These are phyloP conservation scores for Pugionium dolabratum DNA, from an alignment of 345 rosid genomes.

Conservation along the genomic window DNA sequence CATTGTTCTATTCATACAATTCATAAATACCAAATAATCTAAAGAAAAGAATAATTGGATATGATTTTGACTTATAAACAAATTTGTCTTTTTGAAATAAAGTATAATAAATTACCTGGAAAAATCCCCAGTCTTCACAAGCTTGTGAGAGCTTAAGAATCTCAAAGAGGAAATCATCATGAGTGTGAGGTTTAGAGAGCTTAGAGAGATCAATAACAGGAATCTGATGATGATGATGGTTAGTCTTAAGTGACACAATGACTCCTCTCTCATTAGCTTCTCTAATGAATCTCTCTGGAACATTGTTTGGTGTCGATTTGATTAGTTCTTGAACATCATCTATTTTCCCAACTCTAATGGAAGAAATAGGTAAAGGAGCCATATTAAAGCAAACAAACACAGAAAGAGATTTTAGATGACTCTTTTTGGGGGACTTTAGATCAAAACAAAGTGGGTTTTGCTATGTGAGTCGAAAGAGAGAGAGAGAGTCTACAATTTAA, in stretches of 20 bases:
- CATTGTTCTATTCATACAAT: no score
- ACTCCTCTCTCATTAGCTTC: conserved; percentile 61
- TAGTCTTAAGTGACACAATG: conserved; percentile 32
- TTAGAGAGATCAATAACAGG: conserved; percentile 74
- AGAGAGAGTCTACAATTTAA: conserved; percentile 28
- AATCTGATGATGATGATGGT: conserved; percentile 39
- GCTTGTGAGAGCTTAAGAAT: conserved; percentile 59
- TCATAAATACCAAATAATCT: no score
- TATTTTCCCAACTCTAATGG: conserved; percentile 69
- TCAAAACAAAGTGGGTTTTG: conserved; percentile 22
- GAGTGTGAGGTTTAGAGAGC: conserved; percentile 45
- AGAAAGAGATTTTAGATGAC: conserved; percentile 1
- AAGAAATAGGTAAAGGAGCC: conserved; percentile 64
- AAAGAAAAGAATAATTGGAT: no score
- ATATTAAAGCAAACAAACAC: conserved; percentile 35
- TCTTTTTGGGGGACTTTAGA: conserved; percentile 16
- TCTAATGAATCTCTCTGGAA: conserved; percentile 79
- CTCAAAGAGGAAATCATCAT: conserved; percentile 46
- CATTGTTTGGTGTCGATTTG: conserved; percentile 53
- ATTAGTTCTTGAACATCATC: conserved; percentile 93
- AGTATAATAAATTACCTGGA: conserved; percentile 57
- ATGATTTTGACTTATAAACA: not conserved
- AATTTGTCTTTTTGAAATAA: not conserved
- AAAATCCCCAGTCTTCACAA: conserved; percentile 93
- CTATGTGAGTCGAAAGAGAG: conserved; percentile 33